phyloP scores from a whole-genome alignment of 2,329 filamentous ascomycete genomes.

The Ophiostoma sp. region DNA sequence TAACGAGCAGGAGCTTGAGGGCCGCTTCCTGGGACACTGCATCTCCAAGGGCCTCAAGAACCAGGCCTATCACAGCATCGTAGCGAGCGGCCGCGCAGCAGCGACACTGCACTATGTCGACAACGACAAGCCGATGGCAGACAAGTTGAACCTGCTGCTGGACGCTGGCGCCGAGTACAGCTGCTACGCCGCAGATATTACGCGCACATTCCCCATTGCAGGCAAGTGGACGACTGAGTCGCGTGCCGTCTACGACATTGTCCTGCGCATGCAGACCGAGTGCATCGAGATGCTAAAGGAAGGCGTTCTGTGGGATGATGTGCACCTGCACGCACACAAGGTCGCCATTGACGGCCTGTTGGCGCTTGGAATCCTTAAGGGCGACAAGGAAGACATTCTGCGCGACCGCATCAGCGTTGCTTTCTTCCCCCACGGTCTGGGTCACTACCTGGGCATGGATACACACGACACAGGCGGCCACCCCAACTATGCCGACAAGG shows the following conservation, averaged over 20 bases:
- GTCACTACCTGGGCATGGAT: constrained; percentile 88
- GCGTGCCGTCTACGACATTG: constrained; percentile 72
- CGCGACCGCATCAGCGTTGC: constrained; percentile 74
- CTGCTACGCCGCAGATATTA: constrained; percentile 69
- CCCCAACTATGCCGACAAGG: constrained; percentile 70
- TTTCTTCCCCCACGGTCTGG: constrained; percentile 87
- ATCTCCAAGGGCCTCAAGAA: constrained; percentile 70
- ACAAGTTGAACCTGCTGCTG: constrained; percentile 73
- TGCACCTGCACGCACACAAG: constrained; percentile 73
- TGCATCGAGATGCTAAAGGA: constrained; percentile 68
- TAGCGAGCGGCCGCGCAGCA: constrained; percentile 72
- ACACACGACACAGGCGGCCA: constrained; percentile 83
- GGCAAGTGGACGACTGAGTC: constrained; percentile 66
- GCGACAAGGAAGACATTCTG: constrained; percentile 66
- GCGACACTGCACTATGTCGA: constrained; percentile 84
- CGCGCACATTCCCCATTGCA: constrained; percentile 77
- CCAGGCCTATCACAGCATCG: constrained; percentile 83
- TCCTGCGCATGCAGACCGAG: constrained; percentile 79
- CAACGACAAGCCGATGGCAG: constrained; percentile 64
- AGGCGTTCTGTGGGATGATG: constrained; percentile 72
- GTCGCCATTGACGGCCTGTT: constrained; percentile 77
- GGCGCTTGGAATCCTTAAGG: constrained; percentile 66
- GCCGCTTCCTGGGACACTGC: constrained; percentile 69
- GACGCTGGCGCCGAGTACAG: constrained; percentile 77
- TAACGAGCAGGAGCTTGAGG: constrained; percentile 81